Conservation (phyloP, 345 rosid genomes). For the Citrus mangshanensis region DNA sequence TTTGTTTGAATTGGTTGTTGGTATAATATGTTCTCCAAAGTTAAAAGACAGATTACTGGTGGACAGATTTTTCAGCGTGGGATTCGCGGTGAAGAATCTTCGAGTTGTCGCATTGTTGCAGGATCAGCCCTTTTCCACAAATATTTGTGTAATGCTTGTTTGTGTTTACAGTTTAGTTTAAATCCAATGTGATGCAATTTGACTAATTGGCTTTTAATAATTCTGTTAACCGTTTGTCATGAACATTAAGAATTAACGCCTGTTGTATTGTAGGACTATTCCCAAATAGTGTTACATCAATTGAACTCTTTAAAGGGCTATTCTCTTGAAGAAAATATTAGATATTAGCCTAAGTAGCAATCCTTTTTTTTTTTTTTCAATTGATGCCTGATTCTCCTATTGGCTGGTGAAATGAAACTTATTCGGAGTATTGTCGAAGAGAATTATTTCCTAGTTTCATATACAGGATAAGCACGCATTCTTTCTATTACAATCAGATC, state of each 20-base stretch:
- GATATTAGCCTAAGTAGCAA: background rate
- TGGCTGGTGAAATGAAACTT: background rate
- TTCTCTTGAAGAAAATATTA: background rate
- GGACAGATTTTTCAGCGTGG: background rate
- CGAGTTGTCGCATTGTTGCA: background rate
- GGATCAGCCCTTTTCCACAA: background rate
- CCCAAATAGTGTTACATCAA: background rate
- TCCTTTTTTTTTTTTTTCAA: background rate
- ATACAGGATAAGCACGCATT: background rate
- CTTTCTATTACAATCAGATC: background rate
- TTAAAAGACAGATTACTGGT: background rate
- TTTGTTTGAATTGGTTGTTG: background rate
- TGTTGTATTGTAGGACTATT: background rate
- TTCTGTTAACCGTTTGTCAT: background rate
- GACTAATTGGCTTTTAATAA: background rate
- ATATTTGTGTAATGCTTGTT: background rate
- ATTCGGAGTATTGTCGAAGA: too few species aligned
- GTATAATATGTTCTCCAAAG: background rate
- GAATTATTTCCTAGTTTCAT: background rate
- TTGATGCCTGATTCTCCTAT: background rate
- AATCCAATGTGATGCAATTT: slow-evolving; percentile 1
- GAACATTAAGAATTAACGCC: background rate
- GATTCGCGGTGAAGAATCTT: background rate
- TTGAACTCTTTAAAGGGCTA: background rate
- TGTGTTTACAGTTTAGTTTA: background rate